phyloP scores from a whole-genome alignment of 129 eudicot genomes.

The Oenanthe sinensis region DNA sequence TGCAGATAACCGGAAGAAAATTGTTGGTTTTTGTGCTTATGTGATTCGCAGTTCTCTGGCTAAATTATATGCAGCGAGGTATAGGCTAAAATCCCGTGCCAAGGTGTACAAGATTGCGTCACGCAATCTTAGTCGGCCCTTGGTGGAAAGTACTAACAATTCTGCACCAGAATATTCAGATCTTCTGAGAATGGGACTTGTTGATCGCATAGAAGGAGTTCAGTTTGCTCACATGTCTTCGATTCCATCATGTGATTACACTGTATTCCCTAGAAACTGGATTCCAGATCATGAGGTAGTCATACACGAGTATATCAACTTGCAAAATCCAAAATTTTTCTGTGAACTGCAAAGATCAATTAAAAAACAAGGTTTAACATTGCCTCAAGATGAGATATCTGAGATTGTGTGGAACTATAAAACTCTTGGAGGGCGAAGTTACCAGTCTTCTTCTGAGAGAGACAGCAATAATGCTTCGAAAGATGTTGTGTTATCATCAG shows the following conservation, averaged over 20 bases:
- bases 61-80: slow-evolving; percentile 87
- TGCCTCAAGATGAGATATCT: slow-evolving; percentile 81
- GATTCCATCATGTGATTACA: slow-evolving; percentile 81
- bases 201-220: slow-evolving; percentile 82
- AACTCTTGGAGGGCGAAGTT: slow-evolving; percentile 38
- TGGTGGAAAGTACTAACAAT: slow-evolving; percentile 54
- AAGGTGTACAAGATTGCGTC: slow-evolving; percentile 82
- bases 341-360: slow-evolving; percentile 51
- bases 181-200: slow-evolving; percentile 77
- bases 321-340: slow-evolving; percentile 62
- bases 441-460: slow-evolving; percentile 11
- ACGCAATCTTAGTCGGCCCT: slow-evolving; percentile 76
- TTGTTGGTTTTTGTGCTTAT: slow-evolving; percentile 77
- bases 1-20: slow-evolving; percentile 91
- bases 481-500: neutral
- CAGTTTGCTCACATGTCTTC: slow-evolving; percentile 70
- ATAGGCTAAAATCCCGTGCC: slow-evolving; percentile 86
- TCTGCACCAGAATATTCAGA: slow-evolving; percentile 76
- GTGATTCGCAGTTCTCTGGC: slow-evolving; percentile 78
- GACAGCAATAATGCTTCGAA: slow-evolving; percentile 9
- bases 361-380: slow-evolving; percentile 41
- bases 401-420: slow-evolving; percentile 83
- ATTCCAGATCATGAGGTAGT: slow-evolving; percentile 77
- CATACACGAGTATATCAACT: slow-evolving; percentile 57
- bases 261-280: slow-evolving; percentile 79